Percentiles rank a stretch among this genome's conserved stretches.
These are phyloP conservation scores for Lactarius vividus DNA, from an alignment of 768 basidiomycete genomes.

Conservation along the genomic window DNA sequence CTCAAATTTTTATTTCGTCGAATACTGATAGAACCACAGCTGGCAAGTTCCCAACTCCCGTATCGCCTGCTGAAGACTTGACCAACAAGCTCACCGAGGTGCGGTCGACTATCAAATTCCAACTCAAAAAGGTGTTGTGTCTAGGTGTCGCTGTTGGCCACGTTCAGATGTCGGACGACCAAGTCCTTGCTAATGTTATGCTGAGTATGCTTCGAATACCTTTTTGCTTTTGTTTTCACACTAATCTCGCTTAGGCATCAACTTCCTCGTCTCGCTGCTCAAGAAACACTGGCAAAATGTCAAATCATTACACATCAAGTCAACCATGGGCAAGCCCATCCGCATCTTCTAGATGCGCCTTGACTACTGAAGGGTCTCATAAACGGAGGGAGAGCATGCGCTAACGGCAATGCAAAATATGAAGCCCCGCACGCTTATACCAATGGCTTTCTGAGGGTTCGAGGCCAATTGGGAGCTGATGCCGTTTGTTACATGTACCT, in stretches of 20 bases:
- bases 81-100: slow-evolving; percentile 90
- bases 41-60: slow-evolving; percentile 98
- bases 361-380: slow-evolving; percentile 27
- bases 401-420: slow-evolving; percentile 77
- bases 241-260: slow-evolving; percentile 64
- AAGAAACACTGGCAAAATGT: slow-evolving; percentile 99
- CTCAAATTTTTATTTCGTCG: neutral
- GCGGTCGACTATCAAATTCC: slow-evolving; percentile 99
- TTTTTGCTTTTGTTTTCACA: neutral
- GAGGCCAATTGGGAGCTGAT: slow-evolving; percentile 93
- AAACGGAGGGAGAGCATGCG: slow-evolving; percentile 30
- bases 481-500: slow-evolving; percentile 34
- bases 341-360: slow-evolving; percentile 75
- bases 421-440: slow-evolving; percentile 99
- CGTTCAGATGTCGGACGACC: slow-evolving; percentile 96
- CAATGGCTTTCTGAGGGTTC: slow-evolving; percentile 68
- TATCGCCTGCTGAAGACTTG: slow-evolving; percentile 90
- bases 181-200: slow-evolving; percentile 97
- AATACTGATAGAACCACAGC: slow-evolving; percentile 45
- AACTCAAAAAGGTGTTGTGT: slow-evolving; percentile 98
- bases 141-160: slow-evolving; percentile 98
- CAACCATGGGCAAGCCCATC: slow-evolving; percentile 98
- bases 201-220: slow-evolving; percentile 54
- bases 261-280: slow-evolving; percentile 98
- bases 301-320: slow-evolving; percentile 97